Evolutionary conservation across 768 basidiomycete genomes (phyloP).

Genomic region (Kwoniella europaea): DNA sequence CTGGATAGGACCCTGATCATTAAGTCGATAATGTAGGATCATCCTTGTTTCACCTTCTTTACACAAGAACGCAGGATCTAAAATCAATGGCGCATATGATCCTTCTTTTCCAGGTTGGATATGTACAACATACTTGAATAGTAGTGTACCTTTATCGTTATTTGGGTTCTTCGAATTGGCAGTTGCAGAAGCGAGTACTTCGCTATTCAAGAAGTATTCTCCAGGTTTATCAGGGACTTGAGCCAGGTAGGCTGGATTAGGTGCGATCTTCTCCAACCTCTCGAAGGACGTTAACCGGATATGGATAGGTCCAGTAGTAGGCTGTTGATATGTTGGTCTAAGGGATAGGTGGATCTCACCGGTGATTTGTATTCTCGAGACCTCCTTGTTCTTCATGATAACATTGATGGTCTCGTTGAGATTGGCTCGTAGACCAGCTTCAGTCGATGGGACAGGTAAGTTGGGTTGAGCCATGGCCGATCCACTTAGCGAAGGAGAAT

Average conservation of each 20-base stretch:
- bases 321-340: not conserved
- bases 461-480: slow-evolving; percentile 12
- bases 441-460: slow-evolving; percentile 34
- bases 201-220: slow-evolving; percentile 57
- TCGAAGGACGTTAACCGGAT: slow-evolving; percentile 58
- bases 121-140: slow-evolving; percentile 61
- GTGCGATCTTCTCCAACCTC: slow-evolving; percentile 60
- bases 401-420: slow-evolving; percentile 60
- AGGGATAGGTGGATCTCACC: slow-evolving; percentile 59
- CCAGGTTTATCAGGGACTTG: slow-evolving; percentile 55
- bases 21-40: slow-evolving; percentile 57
- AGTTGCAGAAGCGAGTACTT: slow-evolving; percentile 46
- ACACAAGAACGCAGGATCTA: slow-evolving; percentile 59
- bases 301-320: slow-evolving; percentile 46
- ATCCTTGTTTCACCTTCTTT: slow-evolving; percentile 58
- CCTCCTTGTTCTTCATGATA: slow-evolving; percentile 53
- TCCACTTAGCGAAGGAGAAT: slow-evolving; percentile 36
- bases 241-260: slow-evolving; percentile 58
- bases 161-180: slow-evolving; percentile 14
- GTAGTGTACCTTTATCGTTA: slow-evolving; percentile 39
- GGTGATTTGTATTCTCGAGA: slow-evolving; percentile 57
- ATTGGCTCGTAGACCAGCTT: slow-evolving; percentile 55
- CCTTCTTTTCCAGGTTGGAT: slow-evolving; percentile 43
- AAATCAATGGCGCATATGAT: slow-evolving; percentile 52
- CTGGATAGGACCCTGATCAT: slow-evolving; percentile 27